Percentiles rank a stretch among this genome's conserved stretches.
Conservation (phyloP, 1,284 basidiomycete genomes). For the Peniophora sp. region DNA sequence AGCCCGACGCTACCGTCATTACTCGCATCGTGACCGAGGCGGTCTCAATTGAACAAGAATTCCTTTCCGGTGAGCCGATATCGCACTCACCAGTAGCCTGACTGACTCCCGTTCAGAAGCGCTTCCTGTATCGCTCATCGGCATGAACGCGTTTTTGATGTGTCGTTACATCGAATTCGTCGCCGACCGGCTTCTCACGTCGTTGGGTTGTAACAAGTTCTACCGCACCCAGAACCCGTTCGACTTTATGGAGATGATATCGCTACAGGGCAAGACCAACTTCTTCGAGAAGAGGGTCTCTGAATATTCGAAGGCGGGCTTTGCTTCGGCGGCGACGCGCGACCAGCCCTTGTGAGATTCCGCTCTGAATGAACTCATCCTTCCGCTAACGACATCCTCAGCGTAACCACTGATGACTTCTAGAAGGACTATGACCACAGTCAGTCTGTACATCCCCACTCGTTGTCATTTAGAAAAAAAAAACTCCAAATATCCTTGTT, state of each 20-base stretch:
- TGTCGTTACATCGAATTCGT: conserved; percentile 97
- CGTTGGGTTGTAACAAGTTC: conserved; percentile 76
- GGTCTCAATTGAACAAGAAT: conserved; percentile 80
- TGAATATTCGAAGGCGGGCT: conserved; percentile 79
- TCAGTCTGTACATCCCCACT: no score
- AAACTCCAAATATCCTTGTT: no score
- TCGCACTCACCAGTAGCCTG: conserved; percentile 5
- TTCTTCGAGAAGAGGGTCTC: conserved; percentile 86
- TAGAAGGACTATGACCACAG: no score
- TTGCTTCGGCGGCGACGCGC: background rate
- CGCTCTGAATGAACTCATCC: no score
- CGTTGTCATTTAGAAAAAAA: no score
- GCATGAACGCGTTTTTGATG: conserved; percentile 85
- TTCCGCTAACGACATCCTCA: no score
- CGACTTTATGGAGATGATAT: conserved; percentile 94
- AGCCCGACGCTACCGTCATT: conserved; percentile 13
- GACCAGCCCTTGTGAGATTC: no score
- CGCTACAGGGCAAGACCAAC: conserved; percentile 78
- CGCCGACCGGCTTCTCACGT: conserved; percentile 84
- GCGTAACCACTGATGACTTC: no score
- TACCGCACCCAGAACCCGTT: conserved; percentile 78
- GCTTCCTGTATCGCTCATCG: conserved; percentile 65
- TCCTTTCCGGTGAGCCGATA: conserved; percentile 59
- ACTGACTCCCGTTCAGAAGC: conserved; percentile 38
- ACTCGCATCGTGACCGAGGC: conserved; percentile 74